Conservation (phyloP, 768 basidiomycete species). For the Candolleomyces aberdarensis region DNA sequence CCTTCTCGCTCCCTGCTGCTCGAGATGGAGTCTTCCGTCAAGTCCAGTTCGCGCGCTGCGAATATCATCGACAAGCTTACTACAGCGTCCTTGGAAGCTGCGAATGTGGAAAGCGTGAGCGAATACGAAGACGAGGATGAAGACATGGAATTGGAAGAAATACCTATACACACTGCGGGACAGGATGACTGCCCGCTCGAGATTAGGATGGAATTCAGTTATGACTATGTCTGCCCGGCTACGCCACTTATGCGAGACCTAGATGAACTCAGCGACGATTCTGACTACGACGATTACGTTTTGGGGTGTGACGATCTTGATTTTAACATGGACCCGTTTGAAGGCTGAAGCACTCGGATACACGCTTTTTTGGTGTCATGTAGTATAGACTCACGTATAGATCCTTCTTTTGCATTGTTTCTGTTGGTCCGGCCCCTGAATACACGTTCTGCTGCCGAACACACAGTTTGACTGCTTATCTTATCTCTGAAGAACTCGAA, state of each 20-base stretch:
- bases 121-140: constrained; percentile 15
- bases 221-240: background rate
- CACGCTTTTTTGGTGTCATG: too few species aligned
- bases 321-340: too few species aligned
- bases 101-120: constrained; percentile 15
- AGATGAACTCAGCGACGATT: constrained; percentile 1
- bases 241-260: background rate
- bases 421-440: too few species aligned
- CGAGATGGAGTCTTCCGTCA: too few species aligned
- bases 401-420: too few species aligned
- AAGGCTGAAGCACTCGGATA: too few species aligned
- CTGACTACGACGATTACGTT: background rate
- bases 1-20: too few species aligned
- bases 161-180: background rate
- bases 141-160: background rate
- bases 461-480: background rate
- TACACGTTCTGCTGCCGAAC: too few species aligned
- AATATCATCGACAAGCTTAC: too few species aligned
- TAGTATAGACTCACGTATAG: too few species aligned
- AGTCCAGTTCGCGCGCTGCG: too few species aligned
- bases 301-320: background rate
- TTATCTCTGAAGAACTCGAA: background rate
- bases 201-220: background rate
- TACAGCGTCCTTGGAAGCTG: constrained; percentile 11
- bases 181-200: background rate